Evolutionary conservation across 441 rosid species (phyloP).

Genomic region (Mallotus japonicus): DNA sequence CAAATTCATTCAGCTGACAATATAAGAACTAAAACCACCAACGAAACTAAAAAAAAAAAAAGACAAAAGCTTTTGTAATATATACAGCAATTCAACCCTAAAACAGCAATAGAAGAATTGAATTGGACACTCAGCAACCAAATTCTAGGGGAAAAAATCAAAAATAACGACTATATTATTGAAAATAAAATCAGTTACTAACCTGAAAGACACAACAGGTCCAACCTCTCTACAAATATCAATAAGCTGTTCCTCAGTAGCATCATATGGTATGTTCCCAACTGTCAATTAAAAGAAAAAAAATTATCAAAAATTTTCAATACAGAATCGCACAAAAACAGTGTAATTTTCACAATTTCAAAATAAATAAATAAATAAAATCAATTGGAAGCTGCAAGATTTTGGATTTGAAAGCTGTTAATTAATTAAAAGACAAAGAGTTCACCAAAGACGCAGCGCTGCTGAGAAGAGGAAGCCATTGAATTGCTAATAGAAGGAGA

Average conservation of each 20-base stretch:
- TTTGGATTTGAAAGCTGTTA: not conserved
- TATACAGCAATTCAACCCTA: too few species aligned
- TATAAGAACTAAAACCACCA: too few species aligned
- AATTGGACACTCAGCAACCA: not conserved
- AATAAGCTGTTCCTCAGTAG: constrained; percentile 91
- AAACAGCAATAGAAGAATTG: too few species aligned
- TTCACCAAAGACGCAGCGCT: constrained; percentile 95
- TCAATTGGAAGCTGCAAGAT: not conserved
- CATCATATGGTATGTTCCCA: constrained; percentile 98
- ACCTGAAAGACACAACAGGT: constrained; percentile 98
- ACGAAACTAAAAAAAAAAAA: too few species aligned
- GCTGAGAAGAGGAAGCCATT: constrained; percentile 81
- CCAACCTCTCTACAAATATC: constrained; percentile 97
- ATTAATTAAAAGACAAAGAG: constrained; percentile 10
- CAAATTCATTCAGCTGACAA: too few species aligned
- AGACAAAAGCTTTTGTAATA: too few species aligned
- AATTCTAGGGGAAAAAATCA: constrained; percentile 6
- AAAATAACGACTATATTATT: not conserved
- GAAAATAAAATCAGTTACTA: constrained; percentile 13
- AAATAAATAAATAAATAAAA: not conserved
- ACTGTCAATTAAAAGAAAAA: constrained; percentile 36
- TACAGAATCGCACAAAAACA: too few species aligned
- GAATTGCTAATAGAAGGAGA: constrained; percentile 12
- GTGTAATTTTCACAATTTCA: not conserved
- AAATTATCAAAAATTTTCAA: too few species aligned